These are phyloP conservation scores for Verruconis gallopava DNA, from an alignment of 2,329 filamentous ascomycete genomes.

Conservation along the genomic window DNA sequence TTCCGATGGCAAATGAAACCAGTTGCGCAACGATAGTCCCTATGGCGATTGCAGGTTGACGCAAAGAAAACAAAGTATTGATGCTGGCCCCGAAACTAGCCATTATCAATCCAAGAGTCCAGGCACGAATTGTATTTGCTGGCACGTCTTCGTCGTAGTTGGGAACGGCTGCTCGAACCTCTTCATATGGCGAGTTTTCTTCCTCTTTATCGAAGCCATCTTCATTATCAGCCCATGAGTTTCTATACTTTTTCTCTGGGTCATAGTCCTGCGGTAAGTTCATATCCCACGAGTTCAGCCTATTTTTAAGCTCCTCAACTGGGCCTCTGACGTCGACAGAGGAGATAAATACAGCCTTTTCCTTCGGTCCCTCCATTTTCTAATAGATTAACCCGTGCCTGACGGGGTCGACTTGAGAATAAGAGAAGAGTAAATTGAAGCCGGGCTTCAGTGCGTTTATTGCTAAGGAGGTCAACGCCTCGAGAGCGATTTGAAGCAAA, in stretches of 20 bases:
- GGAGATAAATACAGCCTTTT: too few relatives aligned
- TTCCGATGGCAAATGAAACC: conserved; percentile 30
- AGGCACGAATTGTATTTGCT: conserved; percentile 21
- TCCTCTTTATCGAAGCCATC: conserved; percentile 4
- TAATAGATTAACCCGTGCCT: too few relatives aligned
- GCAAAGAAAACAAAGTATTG: conserved; percentile 20
- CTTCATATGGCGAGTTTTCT: conserved; percentile 16
- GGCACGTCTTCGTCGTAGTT: conserved; percentile 17
- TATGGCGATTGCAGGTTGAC: conserved; percentile 20
- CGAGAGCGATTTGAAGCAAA: too few relatives aligned
- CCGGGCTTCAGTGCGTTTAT: too few relatives aligned
- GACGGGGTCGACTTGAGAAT: too few relatives aligned
- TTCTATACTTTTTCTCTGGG: conserved; percentile 1
- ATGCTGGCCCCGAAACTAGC: conserved; percentile 17
- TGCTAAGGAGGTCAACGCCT: too few relatives aligned
- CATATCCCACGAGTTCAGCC: conserved; percentile 10
- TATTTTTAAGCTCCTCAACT: conserved; percentile 5
- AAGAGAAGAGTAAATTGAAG: too few relatives aligned
- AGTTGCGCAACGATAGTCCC: conserved; percentile 20
- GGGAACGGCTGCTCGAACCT: conserved; percentile 15
- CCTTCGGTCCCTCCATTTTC: too few relatives aligned
- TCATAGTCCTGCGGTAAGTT: conserved; percentile 10
- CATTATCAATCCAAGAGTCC: conserved; percentile 19
- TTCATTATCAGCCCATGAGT: conserved; percentile 3
- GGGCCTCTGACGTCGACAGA: too few relatives aligned